Conservation (phyloP, 2,329 filamentous ascomycete species). For the Aspergillus fischeri region DNA sequence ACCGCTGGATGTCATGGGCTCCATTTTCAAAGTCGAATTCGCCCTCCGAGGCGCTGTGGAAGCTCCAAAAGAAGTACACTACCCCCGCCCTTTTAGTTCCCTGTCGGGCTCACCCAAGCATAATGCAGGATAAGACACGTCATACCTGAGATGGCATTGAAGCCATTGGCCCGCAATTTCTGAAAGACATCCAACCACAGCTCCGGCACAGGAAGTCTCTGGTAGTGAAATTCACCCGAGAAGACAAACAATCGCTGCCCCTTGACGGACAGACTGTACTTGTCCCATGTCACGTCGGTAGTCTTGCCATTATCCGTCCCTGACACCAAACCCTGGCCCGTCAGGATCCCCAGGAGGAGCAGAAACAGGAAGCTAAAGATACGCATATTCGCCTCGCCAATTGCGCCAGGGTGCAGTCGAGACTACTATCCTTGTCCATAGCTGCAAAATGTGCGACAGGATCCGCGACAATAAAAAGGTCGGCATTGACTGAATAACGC, state of each 20-base stretch:
- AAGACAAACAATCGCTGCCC: slow-evolving; percentile 48
- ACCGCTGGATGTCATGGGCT: slow-evolving; percentile 48
- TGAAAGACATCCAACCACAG: slow-evolving; percentile 54
- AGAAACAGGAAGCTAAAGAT: slow-evolving; percentile 14
- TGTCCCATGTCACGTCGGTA: slow-evolving; percentile 49
- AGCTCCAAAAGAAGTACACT: slow-evolving; percentile 32
- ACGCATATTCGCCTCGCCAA: slow-evolving; percentile 12
- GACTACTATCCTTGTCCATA: not conserved
- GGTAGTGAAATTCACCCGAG: slow-evolving; percentile 52
- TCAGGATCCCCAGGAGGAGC: slow-evolving; percentile 11
- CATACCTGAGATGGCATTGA: slow-evolving; percentile 47
- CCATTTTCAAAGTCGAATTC: slow-evolving; percentile 49
- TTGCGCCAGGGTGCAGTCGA: not conserved
- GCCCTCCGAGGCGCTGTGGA: slow-evolving; percentile 24
- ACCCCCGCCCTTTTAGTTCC: not conserved
- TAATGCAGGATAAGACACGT: not conserved
- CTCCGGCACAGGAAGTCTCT: slow-evolving; percentile 51
- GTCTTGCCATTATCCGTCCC: slow-evolving; percentile 40
- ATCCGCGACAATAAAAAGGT: not conserved
- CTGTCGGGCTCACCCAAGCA: not conserved
- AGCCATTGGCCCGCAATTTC: slow-evolving; percentile 51
- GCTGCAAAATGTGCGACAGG: not conserved
- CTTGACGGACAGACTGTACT: slow-evolving; percentile 49
- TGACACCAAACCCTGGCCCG: slow-evolving; percentile 4
- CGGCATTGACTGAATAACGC: not conserved